Evolutionary conservation across 495 filamentous ascomycete genomes (phyloP).

Genomic region (Amniculicola lignicola): DNA sequence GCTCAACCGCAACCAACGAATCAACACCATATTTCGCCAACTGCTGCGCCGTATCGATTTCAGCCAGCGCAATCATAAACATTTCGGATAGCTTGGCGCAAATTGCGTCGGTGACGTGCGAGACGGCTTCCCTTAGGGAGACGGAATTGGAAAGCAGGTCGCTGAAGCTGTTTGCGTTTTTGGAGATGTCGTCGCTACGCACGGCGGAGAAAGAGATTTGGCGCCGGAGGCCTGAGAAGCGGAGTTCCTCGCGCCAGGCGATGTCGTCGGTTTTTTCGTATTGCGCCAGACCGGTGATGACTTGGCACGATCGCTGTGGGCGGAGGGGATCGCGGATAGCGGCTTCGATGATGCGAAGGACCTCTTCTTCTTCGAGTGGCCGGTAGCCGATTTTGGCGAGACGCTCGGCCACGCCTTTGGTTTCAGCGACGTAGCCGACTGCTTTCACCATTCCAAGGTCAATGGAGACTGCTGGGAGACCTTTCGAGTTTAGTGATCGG

Average conservation of each 20-base stretch:
- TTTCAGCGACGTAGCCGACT: conserved; percentile 23
- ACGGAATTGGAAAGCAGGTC: not conserved
- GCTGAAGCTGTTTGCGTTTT: not conserved
- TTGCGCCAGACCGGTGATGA: not conserved
- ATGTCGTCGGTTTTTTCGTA: not conserved
- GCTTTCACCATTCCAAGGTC: conserved; percentile 25
- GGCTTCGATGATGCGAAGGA: not conserved
- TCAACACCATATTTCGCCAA: conserved; percentile 12
- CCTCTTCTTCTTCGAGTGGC: not conserved
- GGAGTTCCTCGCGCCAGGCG: not conserved
- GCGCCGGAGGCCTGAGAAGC: not conserved
- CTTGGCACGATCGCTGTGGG: not conserved
- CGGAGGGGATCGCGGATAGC: not conserved
- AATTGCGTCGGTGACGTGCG: not conserved
- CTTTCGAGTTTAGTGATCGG: not conserved
- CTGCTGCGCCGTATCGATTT: conserved; percentile 2
- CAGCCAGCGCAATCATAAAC: not conserved
- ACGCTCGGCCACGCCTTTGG: not conserved
- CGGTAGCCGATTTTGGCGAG: not conserved
- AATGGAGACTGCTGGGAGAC: conserved; percentile 8
- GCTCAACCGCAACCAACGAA: conserved; percentile 20
- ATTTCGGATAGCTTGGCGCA: not conserved
- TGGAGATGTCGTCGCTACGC: not conserved
- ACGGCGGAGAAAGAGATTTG: not conserved
- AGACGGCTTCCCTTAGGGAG: not conserved